phyloP scores from a whole-genome alignment of 2,329 filamentous ascomycete species.

The Scytalidium lignicola region DNA sequence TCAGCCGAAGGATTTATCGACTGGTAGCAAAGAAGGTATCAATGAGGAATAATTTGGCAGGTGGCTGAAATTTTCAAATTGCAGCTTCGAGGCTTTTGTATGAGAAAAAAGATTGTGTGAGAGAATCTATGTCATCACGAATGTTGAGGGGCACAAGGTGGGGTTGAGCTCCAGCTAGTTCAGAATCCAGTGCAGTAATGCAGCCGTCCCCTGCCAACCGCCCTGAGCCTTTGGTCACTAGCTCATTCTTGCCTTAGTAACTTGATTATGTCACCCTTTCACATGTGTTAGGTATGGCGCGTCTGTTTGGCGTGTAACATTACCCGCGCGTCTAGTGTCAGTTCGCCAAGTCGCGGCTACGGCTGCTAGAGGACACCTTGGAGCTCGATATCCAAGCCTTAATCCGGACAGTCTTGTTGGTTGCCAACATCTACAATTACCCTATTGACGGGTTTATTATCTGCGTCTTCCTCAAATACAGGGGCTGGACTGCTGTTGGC shows the following conservation, averaged over 20 bases:
- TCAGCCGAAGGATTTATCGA: slow-evolving; percentile 1
- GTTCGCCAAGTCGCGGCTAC: neutral
- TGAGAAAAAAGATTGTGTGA: neutral
- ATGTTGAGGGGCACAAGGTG: neutral
- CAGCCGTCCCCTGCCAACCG: neutral
- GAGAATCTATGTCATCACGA: neutral
- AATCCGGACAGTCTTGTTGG: neutral
- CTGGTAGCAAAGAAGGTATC: neutral
- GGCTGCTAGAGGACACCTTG: neutral
- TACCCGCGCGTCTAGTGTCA: neutral
- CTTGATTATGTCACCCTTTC: neutral
- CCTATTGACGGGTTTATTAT: neutral
- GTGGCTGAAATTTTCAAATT: neutral
- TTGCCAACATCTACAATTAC: neutral
- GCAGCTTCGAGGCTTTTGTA: slow-evolving; percentile 1
- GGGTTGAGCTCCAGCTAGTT: neutral
- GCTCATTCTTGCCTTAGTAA: neutral
- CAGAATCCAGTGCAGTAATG: no score
- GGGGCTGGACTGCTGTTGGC: slow-evolving; percentile 13
- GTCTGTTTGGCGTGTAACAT: neutral
- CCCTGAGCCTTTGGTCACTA: no score
- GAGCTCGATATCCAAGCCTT: neutral
- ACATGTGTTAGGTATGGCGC: neutral
- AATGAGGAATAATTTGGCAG: no score
- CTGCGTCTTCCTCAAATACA: neutral